Evolutionary conservation across 192 early-diverging fungal species (phyloP).

Genomic region (Jimgerdemannia flammicorona): DNA sequence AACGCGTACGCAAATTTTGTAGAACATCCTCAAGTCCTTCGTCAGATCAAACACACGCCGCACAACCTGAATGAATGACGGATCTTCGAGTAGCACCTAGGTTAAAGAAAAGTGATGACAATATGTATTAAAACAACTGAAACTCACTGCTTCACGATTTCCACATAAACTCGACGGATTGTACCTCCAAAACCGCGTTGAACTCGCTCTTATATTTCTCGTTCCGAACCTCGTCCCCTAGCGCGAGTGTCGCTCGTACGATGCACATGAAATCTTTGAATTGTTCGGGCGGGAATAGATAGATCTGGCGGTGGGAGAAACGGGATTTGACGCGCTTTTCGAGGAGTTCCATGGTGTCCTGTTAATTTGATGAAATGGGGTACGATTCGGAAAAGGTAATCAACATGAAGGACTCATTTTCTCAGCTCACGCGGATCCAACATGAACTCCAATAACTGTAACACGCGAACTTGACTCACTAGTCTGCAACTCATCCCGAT

Average conservation of each 20-base stretch:
- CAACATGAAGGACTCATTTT: no score
- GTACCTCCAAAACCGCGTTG: conserved; percentile 42
- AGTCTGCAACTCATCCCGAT: conserved; percentile 80
- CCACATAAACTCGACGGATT: no score
- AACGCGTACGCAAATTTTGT: conserved; percentile 47
- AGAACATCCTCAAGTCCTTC: conserved; percentile 52
- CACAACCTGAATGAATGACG: conserved; percentile 34
- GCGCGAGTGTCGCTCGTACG: conserved; percentile 43
- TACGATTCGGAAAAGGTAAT: neutral
- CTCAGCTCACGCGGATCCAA: no score
- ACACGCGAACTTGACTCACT: conserved; percentile 24
- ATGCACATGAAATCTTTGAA: conserved; percentile 58
- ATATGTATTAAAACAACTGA: no score
- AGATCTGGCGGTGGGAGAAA: conserved; percentile 85
- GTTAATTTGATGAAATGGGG: neutral
- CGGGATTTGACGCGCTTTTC: conserved; percentile 95
- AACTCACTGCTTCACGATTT: no score
- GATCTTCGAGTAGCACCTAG: conserved; percentile 43
- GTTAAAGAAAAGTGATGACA: no score
- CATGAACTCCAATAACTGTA: conserved; percentile 3
- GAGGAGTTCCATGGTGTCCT: conserved; percentile 81
- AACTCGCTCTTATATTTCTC: conserved; percentile 35
- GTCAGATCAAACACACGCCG: conserved; percentile 54
- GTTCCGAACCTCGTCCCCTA: conserved; percentile 19
- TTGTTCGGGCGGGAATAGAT: conserved; percentile 53